A percentile compares a stretch with the other conserved stretches of the same genome.
These are phyloP conservation scores for Chrysosporium queenslandicum DNA, from an alignment of 2,329 filamentous ascomycete species.

Conservation along the genomic window DNA sequence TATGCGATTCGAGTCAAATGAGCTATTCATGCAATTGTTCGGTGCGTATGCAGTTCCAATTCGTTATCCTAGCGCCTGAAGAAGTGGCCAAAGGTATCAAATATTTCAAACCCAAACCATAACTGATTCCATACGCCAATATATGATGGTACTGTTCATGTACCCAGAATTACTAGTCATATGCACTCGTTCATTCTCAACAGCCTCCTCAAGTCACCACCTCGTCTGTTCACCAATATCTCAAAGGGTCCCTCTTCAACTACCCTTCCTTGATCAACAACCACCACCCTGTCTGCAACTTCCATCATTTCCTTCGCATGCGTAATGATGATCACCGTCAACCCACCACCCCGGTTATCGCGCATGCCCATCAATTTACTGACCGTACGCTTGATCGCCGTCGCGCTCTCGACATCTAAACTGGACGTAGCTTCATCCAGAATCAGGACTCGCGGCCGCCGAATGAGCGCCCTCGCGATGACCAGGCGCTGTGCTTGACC, in stretches of 20 bases:
- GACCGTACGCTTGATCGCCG: slow-evolving; percentile 55
- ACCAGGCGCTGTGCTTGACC: slow-evolving; percentile 75
- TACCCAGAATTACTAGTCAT: neutral
- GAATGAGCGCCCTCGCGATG: slow-evolving; percentile 68
- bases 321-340: slow-evolving; percentile 72
- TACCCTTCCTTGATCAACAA: slow-evolving; percentile 57
- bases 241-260: slow-evolving; percentile 61
- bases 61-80: too few relatives aligned
- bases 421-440: slow-evolving; percentile 81
- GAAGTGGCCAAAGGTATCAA: too few relatives aligned
- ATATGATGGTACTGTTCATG: too few relatives aligned
- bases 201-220: slow-evolving; percentile 40
- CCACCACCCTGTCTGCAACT: slow-evolving; percentile 60
- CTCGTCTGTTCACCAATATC: slow-evolving; percentile 42
- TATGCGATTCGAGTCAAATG: too few relatives aligned
- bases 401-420: slow-evolving; percentile 60
- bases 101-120: too few relatives aligned
- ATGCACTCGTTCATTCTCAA: slow-evolving; percentile 28
- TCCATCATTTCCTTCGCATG: slow-evolving; percentile 81
- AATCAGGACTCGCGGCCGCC: slow-evolving; percentile 61
- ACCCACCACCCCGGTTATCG: slow-evolving; percentile 28
- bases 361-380: slow-evolving; percentile 39
- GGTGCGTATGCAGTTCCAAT: neutral
- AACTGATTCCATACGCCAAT: too few relatives aligned
- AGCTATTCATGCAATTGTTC: too few relatives aligned